Evolutionary conservation across 352 stramenopile species (phyloP), one percentile per base, ranked within the genome.

Genomic region (Globisporangium solare): DNA sequence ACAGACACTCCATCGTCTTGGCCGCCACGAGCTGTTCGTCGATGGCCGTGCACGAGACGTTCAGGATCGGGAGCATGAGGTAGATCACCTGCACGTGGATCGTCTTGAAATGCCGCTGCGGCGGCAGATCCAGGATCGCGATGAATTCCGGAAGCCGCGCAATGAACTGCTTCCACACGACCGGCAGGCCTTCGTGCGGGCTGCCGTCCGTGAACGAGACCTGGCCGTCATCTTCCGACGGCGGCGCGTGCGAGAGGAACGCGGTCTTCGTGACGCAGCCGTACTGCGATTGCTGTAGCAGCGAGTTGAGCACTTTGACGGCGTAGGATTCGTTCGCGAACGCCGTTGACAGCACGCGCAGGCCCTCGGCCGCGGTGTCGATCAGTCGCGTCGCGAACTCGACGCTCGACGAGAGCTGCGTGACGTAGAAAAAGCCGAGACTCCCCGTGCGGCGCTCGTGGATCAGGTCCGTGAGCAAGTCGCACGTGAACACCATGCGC

Each of bases 401-500:
- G 11, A 76, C 55, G 27, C 63, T 65, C 6, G 67, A 61, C n/a
- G 66, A 71, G 14, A 88, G 53, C 41, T 73, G 42, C 11, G 63
- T 32, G 7, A 89, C 71, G 46, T 86, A 67, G 17, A 70, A 71
- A 48, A 68, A 83, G 3, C 82, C 82, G 32, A 89, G 45, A 49
- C 70, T 87, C 2, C 75, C 75, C 24, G 73, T 73, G 17, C 82
- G 71, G 2, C 73, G 67, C 43, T 92, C 82, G 47, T 92, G 82
- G 57, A 92, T 86, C 45, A 92, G 49, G 56, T 89, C 82, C 0
- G 82, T 92, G 17, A 92, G 51, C 51, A 92, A 62, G 56, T 92
- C 82, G 49, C 82, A 92, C 27, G 79, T 88, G 64, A 87, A 89
- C 20, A 92, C 42, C 82, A 92, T 89, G 11, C 80, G 77, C 2